Evolutionary conservation across 108 stramenopile genomes (phyloP).

Genomic region (Cyclotella atomus): DNA sequence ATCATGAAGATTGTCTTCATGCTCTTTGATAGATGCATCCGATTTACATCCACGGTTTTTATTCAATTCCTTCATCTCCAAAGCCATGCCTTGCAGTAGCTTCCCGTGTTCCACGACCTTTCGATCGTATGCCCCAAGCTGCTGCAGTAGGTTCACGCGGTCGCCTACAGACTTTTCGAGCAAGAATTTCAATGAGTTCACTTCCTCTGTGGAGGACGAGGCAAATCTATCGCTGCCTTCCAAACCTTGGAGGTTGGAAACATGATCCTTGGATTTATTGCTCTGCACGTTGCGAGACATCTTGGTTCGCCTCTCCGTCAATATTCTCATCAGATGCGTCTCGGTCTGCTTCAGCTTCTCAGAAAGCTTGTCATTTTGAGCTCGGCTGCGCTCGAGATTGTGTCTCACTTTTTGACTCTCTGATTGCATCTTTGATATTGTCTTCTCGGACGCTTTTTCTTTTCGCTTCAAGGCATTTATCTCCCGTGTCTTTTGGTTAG

Average conservation of each 20-base stretch:
- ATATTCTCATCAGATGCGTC: slow-evolving; percentile 76
- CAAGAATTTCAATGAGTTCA: slow-evolving; percentile 68
- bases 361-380: slow-evolving; percentile 59
- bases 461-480: slow-evolving; percentile 66
- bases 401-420: slow-evolving; percentile 70
- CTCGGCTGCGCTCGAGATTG: slow-evolving; percentile 64
- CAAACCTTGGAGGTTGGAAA: not conserved
- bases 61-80: slow-evolving; percentile 62
- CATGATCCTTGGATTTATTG: slow-evolving; percentile 26
- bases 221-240: slow-evolving; percentile 45
- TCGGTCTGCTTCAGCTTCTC: slow-evolving; percentile 83
- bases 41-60: slow-evolving; percentile 11
- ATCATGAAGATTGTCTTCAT: slow-evolving; percentile 60
- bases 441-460: slow-evolving; percentile 56
- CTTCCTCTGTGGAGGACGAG: slow-evolving; percentile 50
- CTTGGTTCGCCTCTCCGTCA: slow-evolving; percentile 73
- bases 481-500: slow-evolving; percentile 73
- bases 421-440: slow-evolving; percentile 63
- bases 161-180: slow-evolving; percentile 70
- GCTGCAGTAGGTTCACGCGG: slow-evolving; percentile 52
- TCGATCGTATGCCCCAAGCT: slow-evolving; percentile 59
- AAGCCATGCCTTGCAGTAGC: slow-evolving; percentile 69
- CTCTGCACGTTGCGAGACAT: no score
- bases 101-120: slow-evolving; percentile 70
- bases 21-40: slow-evolving; percentile 31